Base-by-base conservation (phyloP, 2,329 filamentous ascomycete species). In the Penicillium vulpinum region DNA sequence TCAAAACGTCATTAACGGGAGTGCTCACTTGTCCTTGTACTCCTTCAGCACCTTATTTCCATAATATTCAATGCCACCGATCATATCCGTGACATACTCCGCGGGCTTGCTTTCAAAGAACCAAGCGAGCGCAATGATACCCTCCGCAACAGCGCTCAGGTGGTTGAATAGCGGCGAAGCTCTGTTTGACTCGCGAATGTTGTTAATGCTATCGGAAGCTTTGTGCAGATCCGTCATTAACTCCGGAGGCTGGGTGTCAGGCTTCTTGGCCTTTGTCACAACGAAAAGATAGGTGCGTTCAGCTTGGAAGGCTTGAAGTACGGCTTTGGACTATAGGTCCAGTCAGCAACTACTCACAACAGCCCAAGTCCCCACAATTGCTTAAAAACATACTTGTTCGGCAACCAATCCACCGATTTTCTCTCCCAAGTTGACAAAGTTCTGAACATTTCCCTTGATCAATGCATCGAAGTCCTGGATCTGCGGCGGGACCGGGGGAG, bases 31-130 rank as follows among this genome's bases (percentile, higher is more conserved):
- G 62, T 90, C 92, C 77, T 95, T 97, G 75, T 89, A 88, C 67
- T 95, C 89, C 77, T 92, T 96, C 65, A 97, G 79, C 36, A 99
- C 90, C 66, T 92, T 87, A 79, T 99, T 97, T 33, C 94, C 94
- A 68, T 91, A 97, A 79, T 96, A 96, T 73, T 97, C 89, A 39
- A 92, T 91, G 49, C 91, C 88, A 29, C 88, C 87, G 21, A 96
- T 81, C 57, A 88, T 88, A 65, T 96, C 92, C 45, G 88, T 88
- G 45, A 97, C 89, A 68, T 92, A 90, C 70, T 94, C 92, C 62
- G 85, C 87, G 2, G 94, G 94, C 71, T 91, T 92, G 62, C 80
- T 83, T 51, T 95, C 90, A 47, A 94, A 85, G 56, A 97, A 89
- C 94, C 94, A 99, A 33, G 90, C 91, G 57, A 99, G 80, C 38